phyloP scores from a whole-genome alignment of 1,139 yeast genomes.

The Geotrichum europaeum region DNA sequence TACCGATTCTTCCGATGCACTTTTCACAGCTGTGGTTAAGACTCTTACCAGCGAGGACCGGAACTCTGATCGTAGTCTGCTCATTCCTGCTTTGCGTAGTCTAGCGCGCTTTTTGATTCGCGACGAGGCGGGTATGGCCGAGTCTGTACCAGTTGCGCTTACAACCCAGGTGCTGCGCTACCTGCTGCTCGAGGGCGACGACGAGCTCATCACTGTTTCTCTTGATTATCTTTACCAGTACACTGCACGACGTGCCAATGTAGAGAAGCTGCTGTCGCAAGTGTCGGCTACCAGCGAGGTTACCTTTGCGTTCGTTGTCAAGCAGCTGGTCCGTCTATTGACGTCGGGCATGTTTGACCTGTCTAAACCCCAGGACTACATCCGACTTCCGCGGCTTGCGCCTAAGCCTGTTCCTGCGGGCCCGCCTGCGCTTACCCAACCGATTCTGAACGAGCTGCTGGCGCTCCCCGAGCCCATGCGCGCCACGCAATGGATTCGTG shows the following conservation, averaged over 20 bases:
- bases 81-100: conserved; percentile 37
- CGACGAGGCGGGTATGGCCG: conserved; percentile 38
- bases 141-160: conserved; percentile 27
- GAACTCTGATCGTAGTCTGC: conserved; percentile 34
- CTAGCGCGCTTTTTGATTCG: conserved; percentile 37
- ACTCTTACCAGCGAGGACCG: conserved; percentile 20
- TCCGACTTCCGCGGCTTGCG: conserved; percentile 36
- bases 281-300: conserved; percentile 42
- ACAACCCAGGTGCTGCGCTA: conserved; percentile 41
- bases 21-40: conserved; percentile 26
- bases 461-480: conserved; percentile 78
- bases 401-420: conserved; percentile 42
- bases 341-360: conserved; percentile 41
- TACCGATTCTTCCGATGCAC: conserved; percentile 45
- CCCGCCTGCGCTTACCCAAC: conserved; percentile 63
- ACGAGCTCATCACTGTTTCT: conserved; percentile 58
- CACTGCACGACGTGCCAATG: conserved; percentile 45
- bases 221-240: conserved; percentile 64
- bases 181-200: conserved; percentile 41
- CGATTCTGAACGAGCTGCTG: conserved; percentile 56
- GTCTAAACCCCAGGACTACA: conserved; percentile 31
- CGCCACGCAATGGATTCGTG: conserved; percentile 92
- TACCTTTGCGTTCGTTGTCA: conserved; percentile 33
- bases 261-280: conserved; percentile 28
- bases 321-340: conserved; percentile 50